These are phyloP conservation scores for Micractinium conductrix DNA, from an alignment of 139 green algal genomes.

Conservation along the genomic window DNA sequence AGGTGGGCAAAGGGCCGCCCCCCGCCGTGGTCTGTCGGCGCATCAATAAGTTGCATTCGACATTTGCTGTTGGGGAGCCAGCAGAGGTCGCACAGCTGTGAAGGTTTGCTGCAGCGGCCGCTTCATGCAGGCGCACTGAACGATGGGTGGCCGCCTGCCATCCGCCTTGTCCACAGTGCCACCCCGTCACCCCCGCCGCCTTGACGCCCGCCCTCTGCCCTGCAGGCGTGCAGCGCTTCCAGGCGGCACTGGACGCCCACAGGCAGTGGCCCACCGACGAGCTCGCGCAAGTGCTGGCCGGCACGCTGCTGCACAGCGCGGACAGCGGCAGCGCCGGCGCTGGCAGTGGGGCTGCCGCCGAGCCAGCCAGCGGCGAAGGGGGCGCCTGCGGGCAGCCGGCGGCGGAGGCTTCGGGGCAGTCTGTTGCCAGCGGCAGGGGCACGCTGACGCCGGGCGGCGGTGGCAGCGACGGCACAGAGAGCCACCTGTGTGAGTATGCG, in stretches of 20 bases:
- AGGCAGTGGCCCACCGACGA: slow-evolving; percentile 16
- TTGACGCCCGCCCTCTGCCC: too few relatives aligned
- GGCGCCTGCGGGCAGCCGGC: background rate
- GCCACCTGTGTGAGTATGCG: slow-evolving; percentile 7
- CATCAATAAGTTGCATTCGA: too few relatives aligned
- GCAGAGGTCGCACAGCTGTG: too few relatives aligned
- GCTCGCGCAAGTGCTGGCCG: slow-evolving; percentile 7
- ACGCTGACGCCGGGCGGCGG: background rate
- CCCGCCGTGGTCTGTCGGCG: too few relatives aligned
- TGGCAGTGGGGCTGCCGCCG: too few relatives aligned
- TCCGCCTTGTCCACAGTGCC: too few relatives aligned
- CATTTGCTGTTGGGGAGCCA: too few relatives aligned
- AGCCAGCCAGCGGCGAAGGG: background rate
- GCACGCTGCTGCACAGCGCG: background rate
- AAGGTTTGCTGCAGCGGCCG: too few relatives aligned
- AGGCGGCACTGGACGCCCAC: slow-evolving; percentile 19
- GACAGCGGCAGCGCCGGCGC: background rate
- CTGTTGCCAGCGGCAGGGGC: background rate
- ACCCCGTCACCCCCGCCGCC: too few relatives aligned
- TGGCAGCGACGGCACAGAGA: background rate
- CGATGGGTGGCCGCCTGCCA: too few relatives aligned
- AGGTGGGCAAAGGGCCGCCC: too few relatives aligned
- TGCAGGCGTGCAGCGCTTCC: slow-evolving; percentile 12
- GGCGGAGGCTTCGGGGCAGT: background rate
- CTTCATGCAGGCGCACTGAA: too few relatives aligned